Percentiles rank a stretch among this genome's conserved stretches.
These are phyloP conservation scores for Aureobasidium melanogenum DNA, from an alignment of 2,329 filamentous ascomycete species.

Conservation along the genomic window DNA sequence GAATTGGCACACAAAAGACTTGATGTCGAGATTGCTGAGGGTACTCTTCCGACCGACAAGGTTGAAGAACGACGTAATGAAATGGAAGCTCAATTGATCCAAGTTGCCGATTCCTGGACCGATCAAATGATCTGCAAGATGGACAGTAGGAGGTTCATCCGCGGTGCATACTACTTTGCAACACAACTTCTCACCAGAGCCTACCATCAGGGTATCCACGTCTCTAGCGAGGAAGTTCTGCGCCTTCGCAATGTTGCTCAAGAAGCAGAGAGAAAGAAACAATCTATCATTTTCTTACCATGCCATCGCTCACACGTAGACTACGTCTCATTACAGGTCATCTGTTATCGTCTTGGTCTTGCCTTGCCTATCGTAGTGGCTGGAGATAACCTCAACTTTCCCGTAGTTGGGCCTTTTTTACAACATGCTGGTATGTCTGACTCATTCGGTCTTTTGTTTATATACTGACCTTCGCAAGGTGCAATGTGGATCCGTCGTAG, in stretches of 20 bases:
- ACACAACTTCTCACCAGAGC: constrained; percentile 86
- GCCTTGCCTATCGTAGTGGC: constrained; percentile 86
- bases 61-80: constrained; percentile 50
- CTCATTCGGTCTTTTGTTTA: neutral
- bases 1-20: constrained; percentile 69
- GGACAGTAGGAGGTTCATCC: constrained; percentile 87
- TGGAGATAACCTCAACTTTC: constrained; percentile 94
- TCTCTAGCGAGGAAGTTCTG: constrained; percentile 87
- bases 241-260: constrained; percentile 74
- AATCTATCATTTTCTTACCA: constrained; percentile 91
- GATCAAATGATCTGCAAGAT: constrained; percentile 99
- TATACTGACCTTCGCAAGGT: constrained; percentile 31
- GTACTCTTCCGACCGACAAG: constrained; percentile 44
- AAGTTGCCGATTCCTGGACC: constrained; percentile 78
- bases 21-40: constrained; percentile 66
- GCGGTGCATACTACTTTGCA: constrained; percentile 79
- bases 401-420: constrained; percentile 77
- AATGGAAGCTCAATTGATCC: constrained; percentile 63
- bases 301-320: constrained; percentile 94
- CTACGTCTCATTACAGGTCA: constrained; percentile 88
- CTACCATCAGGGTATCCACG: constrained; percentile 96
- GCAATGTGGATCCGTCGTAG: constrained; percentile 93
- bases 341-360: constrained; percentile 88
- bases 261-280: constrained; percentile 73
- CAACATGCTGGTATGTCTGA: constrained; percentile 67